A percentile compares a stretch with the other conserved stretches of the same genome.
Evolutionary conservation across 352 stramenopile genomes (phyloP).

Genomic region (Pythium scleroteichum): DNA sequence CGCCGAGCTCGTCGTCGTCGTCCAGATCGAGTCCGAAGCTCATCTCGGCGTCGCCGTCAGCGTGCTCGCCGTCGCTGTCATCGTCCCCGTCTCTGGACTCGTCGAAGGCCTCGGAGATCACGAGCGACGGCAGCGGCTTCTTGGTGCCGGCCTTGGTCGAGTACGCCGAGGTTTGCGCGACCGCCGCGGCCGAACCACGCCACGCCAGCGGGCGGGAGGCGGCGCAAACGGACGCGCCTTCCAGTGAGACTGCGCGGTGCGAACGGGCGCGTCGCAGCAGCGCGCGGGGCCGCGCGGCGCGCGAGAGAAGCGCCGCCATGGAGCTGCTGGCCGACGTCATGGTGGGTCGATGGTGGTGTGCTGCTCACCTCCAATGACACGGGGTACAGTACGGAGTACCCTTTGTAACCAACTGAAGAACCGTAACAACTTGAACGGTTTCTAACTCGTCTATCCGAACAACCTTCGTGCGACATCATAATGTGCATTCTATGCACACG

Average conservation of each 20-base stretch:
- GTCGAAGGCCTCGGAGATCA: neutral
- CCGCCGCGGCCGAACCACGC: neutral
- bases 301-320: conserved; percentile 17
- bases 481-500: no score
- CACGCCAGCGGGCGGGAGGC: conserved; percentile 1
- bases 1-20: conserved; percentile 23
- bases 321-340: neutral
- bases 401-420: no score
- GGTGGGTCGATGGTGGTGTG: neutral
- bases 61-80: conserved; percentile 41
- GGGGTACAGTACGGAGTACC: no score
- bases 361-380: conserved; percentile 1
- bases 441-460: no score
- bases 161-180: neutral
- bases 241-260: neutral
- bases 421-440: no score
- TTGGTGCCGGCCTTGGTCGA: neutral
- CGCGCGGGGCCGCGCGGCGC: conserved; percentile 1
- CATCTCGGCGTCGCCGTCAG: neutral
- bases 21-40: conserved; percentile 22
- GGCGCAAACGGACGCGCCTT: neutral
- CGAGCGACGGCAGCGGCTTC: neutral
- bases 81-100: conserved; percentile 35
- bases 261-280: neutral
- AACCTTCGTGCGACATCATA: no score